These are phyloP conservation scores for Colletotrichum sp. DNA, from an alignment of 2,329 filamentous ascomycete genomes.

Conservation along the genomic window DNA sequence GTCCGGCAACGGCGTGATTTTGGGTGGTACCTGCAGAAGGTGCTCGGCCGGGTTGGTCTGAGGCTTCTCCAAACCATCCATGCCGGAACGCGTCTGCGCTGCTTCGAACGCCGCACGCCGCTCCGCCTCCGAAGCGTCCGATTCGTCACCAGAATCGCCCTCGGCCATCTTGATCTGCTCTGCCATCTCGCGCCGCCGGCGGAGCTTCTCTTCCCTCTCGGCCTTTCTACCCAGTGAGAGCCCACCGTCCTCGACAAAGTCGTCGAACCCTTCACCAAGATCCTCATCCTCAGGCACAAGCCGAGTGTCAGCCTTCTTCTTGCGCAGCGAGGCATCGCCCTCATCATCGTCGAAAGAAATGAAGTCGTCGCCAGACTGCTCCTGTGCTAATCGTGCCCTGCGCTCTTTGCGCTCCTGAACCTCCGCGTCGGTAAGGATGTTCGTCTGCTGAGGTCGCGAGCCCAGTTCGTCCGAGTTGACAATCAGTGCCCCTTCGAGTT, in stretches of 20 bases:
- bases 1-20: constrained; percentile 79
- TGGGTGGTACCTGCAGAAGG: constrained; percentile 67
- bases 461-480: constrained; percentile 56
- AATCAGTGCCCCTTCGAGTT: constrained; percentile 68
- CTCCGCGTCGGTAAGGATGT: constrained; percentile 39
- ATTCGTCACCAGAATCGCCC: constrained; percentile 64
- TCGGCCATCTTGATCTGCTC: constrained; percentile 84
- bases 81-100: constrained; percentile 85
- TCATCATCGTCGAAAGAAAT: constrained; percentile 68
- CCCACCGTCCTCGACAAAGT: constrained; percentile 84
- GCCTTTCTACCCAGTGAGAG: constrained; percentile 81
- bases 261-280: constrained; percentile 90
- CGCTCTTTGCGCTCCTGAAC: constrained; percentile 56
- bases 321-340: constrained; percentile 29
- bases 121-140: constrained; percentile 73
- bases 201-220: constrained; percentile 71
- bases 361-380: constrained; percentile 63
- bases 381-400: constrained; percentile 78
- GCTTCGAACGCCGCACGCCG: constrained; percentile 84
- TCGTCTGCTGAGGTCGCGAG: constrained; percentile 35
- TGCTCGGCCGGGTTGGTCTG: constrained; percentile 42
- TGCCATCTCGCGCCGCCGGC: constrained; percentile 78
- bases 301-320: constrained; percentile 66
- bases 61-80: constrained; percentile 70
- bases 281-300: constrained; percentile 89